Evolutionary conservation across 257 asterid species (phyloP).

Genomic region (Nicotiana tabacum): DNA sequence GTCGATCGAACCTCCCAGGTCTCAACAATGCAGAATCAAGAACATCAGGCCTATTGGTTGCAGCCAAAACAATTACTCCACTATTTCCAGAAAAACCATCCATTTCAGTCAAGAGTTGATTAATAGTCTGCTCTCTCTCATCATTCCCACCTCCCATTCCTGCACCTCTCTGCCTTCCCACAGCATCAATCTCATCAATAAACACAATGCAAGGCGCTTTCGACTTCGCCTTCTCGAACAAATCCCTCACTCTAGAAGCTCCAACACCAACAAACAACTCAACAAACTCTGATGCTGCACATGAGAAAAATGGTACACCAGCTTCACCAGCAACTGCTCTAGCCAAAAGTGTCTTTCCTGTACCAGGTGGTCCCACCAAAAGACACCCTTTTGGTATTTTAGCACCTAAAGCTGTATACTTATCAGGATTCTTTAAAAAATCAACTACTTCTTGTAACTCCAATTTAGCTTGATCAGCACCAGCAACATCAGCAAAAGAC

Average conservation of each 20-base stretch:
- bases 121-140: slow-evolving; percentile 95
- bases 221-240: slow-evolving; percentile 90
- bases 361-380: slow-evolving; percentile 94
- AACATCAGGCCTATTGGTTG: slow-evolving; percentile 94
- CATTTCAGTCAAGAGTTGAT: slow-evolving; percentile 98
- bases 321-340: slow-evolving; percentile 99
- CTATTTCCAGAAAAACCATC: slow-evolving; percentile 95
- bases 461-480: slow-evolving; percentile 98
- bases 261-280: slow-evolving; percentile 97
- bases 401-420: slow-evolving; percentile 93
- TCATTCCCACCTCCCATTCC: slow-evolving; percentile 98
- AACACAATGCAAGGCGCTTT: slow-evolving; percentile 98
- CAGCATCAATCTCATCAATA: slow-evolving; percentile 97
- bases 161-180: slow-evolving; percentile 94
- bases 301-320: slow-evolving; percentile 86
- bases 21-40: slow-evolving; percentile 92
- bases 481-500: slow-evolving; percentile 88
- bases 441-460: slow-evolving; percentile 97
- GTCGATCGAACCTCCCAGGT: slow-evolving; percentile 97
- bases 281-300: slow-evolving; percentile 98
- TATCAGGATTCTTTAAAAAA: slow-evolving; percentile 93
- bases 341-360: slow-evolving; percentile 96
- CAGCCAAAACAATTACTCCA: slow-evolving; percentile 91
- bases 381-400: slow-evolving; percentile 96
- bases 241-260: slow-evolving; percentile 96